Evolutionary conservation across 2,329 filamentous ascomycete genomes (phyloP).

Genomic region (Myrmaecium sp.): DNA sequence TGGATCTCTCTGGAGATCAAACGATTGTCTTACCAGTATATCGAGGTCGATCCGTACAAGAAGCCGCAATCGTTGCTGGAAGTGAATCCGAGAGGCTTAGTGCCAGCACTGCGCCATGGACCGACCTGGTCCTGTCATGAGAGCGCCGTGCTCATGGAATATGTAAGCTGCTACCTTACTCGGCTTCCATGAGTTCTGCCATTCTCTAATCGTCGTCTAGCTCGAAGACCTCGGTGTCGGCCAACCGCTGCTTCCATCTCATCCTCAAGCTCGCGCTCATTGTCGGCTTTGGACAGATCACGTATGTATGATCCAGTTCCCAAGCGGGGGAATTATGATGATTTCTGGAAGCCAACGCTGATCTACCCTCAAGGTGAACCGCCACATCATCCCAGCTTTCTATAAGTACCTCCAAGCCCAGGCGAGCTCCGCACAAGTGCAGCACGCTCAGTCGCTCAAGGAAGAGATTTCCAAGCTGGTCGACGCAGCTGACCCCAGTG

Average conservation of each 20-base stretch:
- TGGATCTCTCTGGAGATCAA: conserved; percentile 82
- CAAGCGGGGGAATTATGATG: background rate
- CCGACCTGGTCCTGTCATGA: conserved; percentile 66
- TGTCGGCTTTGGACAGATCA: conserved; percentile 70
- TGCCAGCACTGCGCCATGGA: conserved; percentile 61
- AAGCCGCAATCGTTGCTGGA: conserved; percentile 55
- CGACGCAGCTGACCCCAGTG: conserved; percentile 37
- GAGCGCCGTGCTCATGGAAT: conserved; percentile 71
- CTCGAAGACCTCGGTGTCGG: conserved; percentile 56
- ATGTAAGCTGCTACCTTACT: conserved; percentile 34
- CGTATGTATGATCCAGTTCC: conserved; percentile 32
- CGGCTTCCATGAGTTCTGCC: conserved; percentile 1
- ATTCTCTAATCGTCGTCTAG: too few relatives aligned
- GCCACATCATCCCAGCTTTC: conserved; percentile 58
- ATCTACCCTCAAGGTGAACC: conserved; percentile 43
- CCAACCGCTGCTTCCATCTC: conserved; percentile 44
- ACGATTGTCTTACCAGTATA: conserved; percentile 64
- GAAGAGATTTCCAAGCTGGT: conserved; percentile 46
- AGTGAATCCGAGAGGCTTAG: conserved; percentile 57
- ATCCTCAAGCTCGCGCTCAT: conserved; percentile 52
- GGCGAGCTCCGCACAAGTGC: conserved; percentile 39
- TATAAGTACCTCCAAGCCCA: conserved; percentile 55
- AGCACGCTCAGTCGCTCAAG: conserved; percentile 44
- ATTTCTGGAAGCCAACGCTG: conserved; percentile 1
- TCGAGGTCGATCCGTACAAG: conserved; percentile 67